A percentile compares a stretch with the other conserved stretches of the same genome.
These are phyloP conservation scores for Dillenia suffruticosa DNA, from an alignment of 164 flowering plant species.

Conservation along the genomic window DNA sequence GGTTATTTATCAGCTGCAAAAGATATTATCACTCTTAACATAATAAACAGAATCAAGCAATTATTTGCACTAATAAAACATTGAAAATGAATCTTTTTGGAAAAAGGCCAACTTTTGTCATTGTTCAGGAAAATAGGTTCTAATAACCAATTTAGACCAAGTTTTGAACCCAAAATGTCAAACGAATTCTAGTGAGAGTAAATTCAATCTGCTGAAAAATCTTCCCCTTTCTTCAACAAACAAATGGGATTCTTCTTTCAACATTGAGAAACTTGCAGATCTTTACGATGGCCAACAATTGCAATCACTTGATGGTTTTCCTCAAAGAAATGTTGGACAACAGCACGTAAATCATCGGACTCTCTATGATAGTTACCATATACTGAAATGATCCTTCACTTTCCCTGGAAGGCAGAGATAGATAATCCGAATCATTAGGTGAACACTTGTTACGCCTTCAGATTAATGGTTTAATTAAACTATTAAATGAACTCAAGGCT, in stretches of 20 bases:
- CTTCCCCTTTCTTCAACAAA: too few species aligned
- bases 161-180: too few species aligned
- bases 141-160: too few species aligned
- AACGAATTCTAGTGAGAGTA: too few species aligned
- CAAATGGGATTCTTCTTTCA: too few species aligned
- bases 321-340: slow-evolving; percentile 39
- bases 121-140: too few species aligned
- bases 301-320: slow-evolving; percentile 35
- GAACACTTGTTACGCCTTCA: not conserved
- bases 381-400: slow-evolving; percentile 77
- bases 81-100: not conserved
- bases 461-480: not conserved
- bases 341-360: slow-evolving; percentile 59
- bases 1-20: not conserved
- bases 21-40: not conserved
- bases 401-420: slow-evolving; percentile 40
- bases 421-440: not conserved
- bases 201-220: too few species aligned
- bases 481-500: not conserved
- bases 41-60: not conserved
- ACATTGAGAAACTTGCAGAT: slow-evolving; percentile 15
- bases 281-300: slow-evolving; percentile 82
- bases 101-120: too few species aligned
- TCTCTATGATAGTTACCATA: slow-evolving; percentile 71
- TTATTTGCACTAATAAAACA: not conserved